Conservation (phyloP, 108 stramenopile species). For the Pseudonitzschia multistriata region DNA sequence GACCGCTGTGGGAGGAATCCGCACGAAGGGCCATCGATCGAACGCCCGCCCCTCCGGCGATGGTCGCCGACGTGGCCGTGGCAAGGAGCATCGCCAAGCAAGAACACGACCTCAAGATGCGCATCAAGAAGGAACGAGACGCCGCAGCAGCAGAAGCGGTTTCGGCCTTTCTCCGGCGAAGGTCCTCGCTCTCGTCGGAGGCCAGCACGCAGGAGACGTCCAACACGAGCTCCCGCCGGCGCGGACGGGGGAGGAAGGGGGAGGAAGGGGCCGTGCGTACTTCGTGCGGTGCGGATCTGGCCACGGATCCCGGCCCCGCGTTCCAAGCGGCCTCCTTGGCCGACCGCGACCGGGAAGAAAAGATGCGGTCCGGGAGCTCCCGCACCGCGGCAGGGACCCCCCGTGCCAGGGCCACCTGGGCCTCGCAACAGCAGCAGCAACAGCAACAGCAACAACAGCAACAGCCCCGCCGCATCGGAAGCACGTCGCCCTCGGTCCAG, state of each 20-base stretch:
- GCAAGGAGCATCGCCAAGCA: conserved; percentile 19
- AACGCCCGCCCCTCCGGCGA: background rate
- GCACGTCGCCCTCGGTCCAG: background rate
- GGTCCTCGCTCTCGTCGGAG: background rate
- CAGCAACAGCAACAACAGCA: background rate
- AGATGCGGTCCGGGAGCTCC: conserved; percentile 4
- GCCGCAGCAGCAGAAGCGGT: background rate
- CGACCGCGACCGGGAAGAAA: conserved; percentile 7
- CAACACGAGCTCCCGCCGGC: background rate
- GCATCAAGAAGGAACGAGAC: background rate
- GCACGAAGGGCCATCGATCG: background rate
- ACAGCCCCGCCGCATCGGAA: background rate
- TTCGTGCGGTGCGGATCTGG: background rate
- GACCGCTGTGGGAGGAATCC: background rate
- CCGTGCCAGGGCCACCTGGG: background rate
- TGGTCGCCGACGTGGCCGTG: conserved; percentile 4
- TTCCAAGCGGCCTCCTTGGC: background rate
- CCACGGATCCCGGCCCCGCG: too few relatives aligned
- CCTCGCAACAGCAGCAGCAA: background rate
- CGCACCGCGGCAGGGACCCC: background rate
- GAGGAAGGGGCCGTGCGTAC: background rate
- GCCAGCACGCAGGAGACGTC: background rate
- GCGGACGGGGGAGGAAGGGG: background rate
- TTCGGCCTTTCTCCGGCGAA: background rate
- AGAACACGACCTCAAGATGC: conserved; percentile 27